phyloP scores from a whole-genome alignment of 2,329 filamentous ascomycete genomes.

The Diaporthe nobilis region DNA sequence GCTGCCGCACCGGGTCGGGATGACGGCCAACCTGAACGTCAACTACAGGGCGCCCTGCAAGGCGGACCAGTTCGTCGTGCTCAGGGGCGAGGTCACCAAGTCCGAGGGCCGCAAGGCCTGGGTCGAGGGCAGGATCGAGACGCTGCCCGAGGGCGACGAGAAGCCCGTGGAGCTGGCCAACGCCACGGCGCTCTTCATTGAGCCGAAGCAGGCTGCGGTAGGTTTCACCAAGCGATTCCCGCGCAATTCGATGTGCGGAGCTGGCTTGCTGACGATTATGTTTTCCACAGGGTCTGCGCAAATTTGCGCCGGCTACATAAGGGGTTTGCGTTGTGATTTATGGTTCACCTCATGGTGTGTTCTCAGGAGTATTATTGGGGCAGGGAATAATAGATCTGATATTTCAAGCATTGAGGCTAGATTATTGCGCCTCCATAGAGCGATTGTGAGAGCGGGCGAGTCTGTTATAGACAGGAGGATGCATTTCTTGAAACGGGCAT shows the following conservation, averaged over 20 bases:
- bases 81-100: slow-evolving; percentile 84
- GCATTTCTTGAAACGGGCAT: neutral
- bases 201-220: slow-evolving; percentile 86
- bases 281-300: slow-evolving; percentile 31
- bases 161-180: slow-evolving; percentile 80
- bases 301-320: slow-evolving; percentile 22
- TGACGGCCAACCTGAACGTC: slow-evolving; percentile 88
- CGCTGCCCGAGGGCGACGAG: slow-evolving; percentile 75
- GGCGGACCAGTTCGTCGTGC: slow-evolving; percentile 81
- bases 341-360: neutral
- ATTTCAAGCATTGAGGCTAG: slow-evolving; percentile 1
- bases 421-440: neutral
- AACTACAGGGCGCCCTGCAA: slow-evolving; percentile 87
- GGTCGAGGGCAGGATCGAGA: slow-evolving; percentile 90
- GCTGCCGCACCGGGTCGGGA: slow-evolving; percentile 85
- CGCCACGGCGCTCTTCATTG: slow-evolving; percentile 88
- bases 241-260: neutral
- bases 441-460: slow-evolving; percentile 23
- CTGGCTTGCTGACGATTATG: slow-evolving; percentile 18
- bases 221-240: slow-evolving; percentile 51
- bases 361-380: slow-evolving; percentile 20
- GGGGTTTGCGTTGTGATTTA: slow-evolving; percentile 34
- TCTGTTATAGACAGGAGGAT: neutral
- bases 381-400: slow-evolving; percentile 16
- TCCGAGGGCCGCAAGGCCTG: slow-evolving; percentile 95